Conservation (phyloP, 2,329 filamentous ascomycete genomes). For the Aspergillus fumigatus region DNA sequence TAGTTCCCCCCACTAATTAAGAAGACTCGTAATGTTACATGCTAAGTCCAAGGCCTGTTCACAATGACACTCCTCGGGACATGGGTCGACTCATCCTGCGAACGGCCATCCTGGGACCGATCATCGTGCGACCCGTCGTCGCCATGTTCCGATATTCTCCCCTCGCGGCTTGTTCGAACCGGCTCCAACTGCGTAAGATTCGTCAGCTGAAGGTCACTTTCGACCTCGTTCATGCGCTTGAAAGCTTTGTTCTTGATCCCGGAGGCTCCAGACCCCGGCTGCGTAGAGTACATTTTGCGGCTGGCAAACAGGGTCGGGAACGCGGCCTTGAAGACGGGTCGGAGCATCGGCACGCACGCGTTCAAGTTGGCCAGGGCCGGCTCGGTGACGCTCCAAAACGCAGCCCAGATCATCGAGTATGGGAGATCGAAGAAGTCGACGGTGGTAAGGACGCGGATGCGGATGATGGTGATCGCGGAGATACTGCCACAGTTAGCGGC, state of each 20-base stretch:
- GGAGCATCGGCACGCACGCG: constrained; percentile 22
- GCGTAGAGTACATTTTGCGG: not conserved
- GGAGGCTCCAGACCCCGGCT: not conserved
- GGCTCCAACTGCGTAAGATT: not conserved
- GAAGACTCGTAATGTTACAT: not conserved
- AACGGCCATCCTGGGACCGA: not conserved
- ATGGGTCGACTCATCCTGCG: not conserved
- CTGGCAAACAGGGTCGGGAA: constrained; percentile 11
- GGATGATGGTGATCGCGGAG: constrained; percentile 21
- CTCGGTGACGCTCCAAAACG: constrained; percentile 24
- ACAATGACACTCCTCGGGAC: not conserved
- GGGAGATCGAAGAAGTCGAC: constrained; percentile 20
- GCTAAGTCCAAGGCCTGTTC: not conserved
- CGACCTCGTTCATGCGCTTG: not conserved
- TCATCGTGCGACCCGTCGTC: not conserved
- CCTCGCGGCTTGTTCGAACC: not conserved
- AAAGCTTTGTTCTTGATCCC: not conserved
- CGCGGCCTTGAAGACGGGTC: constrained; percentile 15
- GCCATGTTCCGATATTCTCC: not conserved
- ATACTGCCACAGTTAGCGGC: constrained; percentile 1
- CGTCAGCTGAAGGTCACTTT: not conserved
- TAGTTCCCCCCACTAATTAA: not conserved
- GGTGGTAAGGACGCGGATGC: constrained; percentile 18
- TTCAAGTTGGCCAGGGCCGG: constrained; percentile 20
- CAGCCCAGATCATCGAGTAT: constrained; percentile 19